Base-by-base conservation (phyloP, 805 yeast species). In the Candida pini region DNA sequence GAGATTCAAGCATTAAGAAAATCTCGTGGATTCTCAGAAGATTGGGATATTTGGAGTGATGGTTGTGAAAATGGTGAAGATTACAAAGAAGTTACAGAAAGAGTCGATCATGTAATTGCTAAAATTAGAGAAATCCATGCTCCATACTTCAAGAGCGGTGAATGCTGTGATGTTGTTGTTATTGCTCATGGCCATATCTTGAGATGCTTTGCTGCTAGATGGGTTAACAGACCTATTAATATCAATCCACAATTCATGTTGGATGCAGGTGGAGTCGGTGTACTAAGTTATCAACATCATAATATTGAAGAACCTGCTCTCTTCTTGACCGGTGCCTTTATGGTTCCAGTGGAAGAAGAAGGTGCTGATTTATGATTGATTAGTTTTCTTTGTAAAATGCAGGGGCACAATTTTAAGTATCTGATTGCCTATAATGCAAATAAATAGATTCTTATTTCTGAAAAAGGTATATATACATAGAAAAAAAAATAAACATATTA, bases 251-350 rank as follows among this genome's bases (percentile, higher is more conserved):
- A 80, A 46, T 79, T 88, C 58, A 66, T 90, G 57, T 66, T 90
- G 47, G 96, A 90, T 55, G 95, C 97, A 18, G 96, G 97, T 44
- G 97, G 96, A 28, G 85, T 87, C 27, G 96, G 96, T 41, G 95
- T 88, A 2, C 66, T 90, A 53, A 78, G 92, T 44, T 89, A 89
- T 58, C 94, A 86, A 50, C 97, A 89, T 58, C 78, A 81, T 53
- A 78, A 71, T 55, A 70, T 85, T 36, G 70, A 81, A 25, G 97
- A 90, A 61, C 97, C 97, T 4, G 96, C 96, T 0, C 57, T 90
- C 38, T 75, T 69, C 33, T 67, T 90, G 39, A 83, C 95, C 3
- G 95, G 95, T 31, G 90, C 94, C 0, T 87, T 86, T 48, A 66
- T 67, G 6, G 79, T 82, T 10, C 90, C 87, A 10, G 75, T 74